Evolutionary conservation across 225 moss, liverwort and hornwort species (phyloP).

Genomic region (Pseudisothecium myosuroides): DNA sequence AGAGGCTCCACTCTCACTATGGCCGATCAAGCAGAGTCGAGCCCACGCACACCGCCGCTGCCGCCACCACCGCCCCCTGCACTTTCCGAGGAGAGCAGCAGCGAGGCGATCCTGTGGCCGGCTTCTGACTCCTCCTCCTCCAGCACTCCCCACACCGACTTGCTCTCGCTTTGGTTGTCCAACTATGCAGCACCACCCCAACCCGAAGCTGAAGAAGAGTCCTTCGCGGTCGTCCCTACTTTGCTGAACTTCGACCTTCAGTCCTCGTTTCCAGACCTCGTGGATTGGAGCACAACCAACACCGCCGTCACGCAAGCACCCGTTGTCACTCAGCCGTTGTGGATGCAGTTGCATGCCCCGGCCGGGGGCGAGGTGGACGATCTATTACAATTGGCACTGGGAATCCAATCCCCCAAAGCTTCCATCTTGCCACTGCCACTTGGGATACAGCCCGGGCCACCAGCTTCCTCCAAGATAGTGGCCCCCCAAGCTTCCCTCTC

Average conservation of each 20-base stretch:
- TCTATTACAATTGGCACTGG: too few relatives aligned
- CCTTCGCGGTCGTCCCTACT: background rate
- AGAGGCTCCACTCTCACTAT: background rate
- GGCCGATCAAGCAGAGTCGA: background rate
- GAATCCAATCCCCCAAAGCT: background rate
- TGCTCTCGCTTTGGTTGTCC: background rate
- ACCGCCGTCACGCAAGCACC: background rate
- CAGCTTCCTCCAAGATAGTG: background rate
- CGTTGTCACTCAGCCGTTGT: background rate
- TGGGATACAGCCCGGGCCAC: too few relatives aligned
- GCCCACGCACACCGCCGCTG: background rate
- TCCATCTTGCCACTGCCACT: background rate
- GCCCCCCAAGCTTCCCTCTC: background rate
- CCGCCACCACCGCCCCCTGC: background rate
- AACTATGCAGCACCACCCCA: background rate
- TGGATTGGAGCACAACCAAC: background rate
- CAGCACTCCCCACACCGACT: background rate
- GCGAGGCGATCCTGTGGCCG: background rate
- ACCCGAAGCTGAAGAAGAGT: background rate
- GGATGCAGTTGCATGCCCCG: background rate
- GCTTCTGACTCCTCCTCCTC: background rate
- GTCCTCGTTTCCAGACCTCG: background rate
- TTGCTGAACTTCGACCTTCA: background rate
- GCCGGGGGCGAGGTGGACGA: background rate
- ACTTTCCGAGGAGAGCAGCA: background rate